These are phyloP conservation scores for Schoenoplectus tabernaemontani DNA, from an alignment of 202 grass and related monocot species.

Conservation along the genomic window DNA sequence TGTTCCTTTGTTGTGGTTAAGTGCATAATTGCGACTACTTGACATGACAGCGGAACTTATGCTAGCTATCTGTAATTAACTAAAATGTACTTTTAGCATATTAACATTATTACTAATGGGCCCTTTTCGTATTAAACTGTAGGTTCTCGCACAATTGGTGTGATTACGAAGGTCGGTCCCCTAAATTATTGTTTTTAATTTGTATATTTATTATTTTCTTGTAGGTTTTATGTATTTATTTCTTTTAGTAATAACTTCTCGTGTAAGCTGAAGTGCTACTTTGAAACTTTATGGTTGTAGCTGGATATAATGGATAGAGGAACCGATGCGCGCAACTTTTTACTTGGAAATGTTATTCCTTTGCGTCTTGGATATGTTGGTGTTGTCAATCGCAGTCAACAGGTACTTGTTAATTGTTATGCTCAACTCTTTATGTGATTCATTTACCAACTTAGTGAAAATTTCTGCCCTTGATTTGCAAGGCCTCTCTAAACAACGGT, in stretches of 20 bases:
- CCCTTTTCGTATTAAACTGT: not conserved
- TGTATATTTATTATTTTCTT: not conserved
- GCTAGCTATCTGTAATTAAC: not conserved
- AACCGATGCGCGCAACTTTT: conserved; percentile 98
- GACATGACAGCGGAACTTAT: not conserved
- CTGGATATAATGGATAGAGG: conserved; percentile 99
- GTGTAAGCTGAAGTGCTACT: not conserved
- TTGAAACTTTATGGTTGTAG: conserved; percentile 43
- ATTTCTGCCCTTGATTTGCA: not conserved
- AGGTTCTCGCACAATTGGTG: conserved; percentile 98
- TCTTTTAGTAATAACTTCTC: not conserved
- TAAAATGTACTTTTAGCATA: not conserved
- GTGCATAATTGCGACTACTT: not conserved
- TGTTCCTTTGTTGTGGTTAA: not conserved
- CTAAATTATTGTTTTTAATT: not conserved
- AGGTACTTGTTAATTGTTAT: conserved; percentile 39
- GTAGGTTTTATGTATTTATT: not conserved
- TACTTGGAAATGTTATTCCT: conserved; percentile 93
- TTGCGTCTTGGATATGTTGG: conserved; percentile 93
- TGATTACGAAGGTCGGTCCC: conserved; percentile 85
- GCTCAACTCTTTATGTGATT: not conserved
- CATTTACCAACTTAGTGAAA: not conserved
- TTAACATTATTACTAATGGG: not conserved
- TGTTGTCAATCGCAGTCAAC: conserved; percentile 81
- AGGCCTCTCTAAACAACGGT: not conserved